A percentile compares a stretch with the other conserved stretches of the same genome.
Evolutionary conservation across 306 rosid genomes (phyloP).

Genomic region (Vigna trinervia): DNA sequence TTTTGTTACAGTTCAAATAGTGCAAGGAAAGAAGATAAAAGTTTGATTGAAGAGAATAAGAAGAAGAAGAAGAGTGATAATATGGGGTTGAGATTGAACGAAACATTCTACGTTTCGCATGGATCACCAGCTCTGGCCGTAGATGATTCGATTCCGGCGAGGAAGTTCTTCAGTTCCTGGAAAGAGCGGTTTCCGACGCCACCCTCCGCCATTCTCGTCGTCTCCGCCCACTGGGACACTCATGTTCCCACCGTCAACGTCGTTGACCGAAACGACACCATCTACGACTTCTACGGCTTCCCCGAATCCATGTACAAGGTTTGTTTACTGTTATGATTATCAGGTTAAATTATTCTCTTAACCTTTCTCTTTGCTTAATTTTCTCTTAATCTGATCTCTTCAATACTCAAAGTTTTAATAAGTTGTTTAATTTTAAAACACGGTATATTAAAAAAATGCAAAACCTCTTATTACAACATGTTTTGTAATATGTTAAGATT

Average conservation of each 20-base stretch:
- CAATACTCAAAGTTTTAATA: no score
- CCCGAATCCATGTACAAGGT: constrained; percentile 70
- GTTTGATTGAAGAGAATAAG: constrained; percentile 10
- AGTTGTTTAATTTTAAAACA: no score
- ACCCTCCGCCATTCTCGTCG: constrained; percentile 59
- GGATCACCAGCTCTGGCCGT: constrained; percentile 58
- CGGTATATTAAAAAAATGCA: no score
- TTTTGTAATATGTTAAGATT: no score
- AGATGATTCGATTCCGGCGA: constrained; percentile 60
- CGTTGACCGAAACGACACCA: constrained; percentile 55
- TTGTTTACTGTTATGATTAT: background rate
- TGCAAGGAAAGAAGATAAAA: constrained; percentile 23
- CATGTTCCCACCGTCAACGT: constrained; percentile 55
- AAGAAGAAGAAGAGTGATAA: background rate
- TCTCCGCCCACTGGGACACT: constrained; percentile 78
- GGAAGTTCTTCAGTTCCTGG: constrained; percentile 62
- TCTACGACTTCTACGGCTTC: constrained; percentile 75
- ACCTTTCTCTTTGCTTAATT: no score
- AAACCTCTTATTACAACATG: no score
- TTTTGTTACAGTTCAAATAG: constrained; percentile 18
- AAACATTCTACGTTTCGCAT: constrained; percentile 64
- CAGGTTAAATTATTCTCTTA: background rate
- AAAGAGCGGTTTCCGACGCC: constrained; percentile 40
- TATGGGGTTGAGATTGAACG: constrained; percentile 33
- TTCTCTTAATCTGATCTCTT: no score